A percentile compares a stretch with the other conserved stretches of the same genome.
These are phyloP conservation scores for Colletotrichum sp. DNA, from an alignment of 2,329 filamentous ascomycete genomes.

Conservation along the genomic window DNA sequence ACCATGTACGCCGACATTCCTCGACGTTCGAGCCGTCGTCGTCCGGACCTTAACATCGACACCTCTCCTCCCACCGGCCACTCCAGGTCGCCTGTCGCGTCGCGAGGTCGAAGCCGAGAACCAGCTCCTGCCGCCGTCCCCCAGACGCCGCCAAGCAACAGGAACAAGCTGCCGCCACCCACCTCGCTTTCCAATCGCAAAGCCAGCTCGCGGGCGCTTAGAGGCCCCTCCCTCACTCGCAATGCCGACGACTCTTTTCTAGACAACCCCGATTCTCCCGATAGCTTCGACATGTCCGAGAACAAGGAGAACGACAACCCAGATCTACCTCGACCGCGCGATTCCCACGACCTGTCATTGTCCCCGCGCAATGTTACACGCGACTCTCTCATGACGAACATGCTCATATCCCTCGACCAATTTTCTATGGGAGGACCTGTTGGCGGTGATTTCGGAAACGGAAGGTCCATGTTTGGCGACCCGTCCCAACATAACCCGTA, in stretches of 20 bases:
- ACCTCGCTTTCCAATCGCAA: conserved; percentile 25
- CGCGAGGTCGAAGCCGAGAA: not conserved
- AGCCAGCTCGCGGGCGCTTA: conserved; percentile 37
- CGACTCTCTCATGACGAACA: conserved; percentile 93
- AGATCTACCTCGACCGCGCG: conserved; percentile 43
- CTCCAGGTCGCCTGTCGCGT: conserved; percentile 5
- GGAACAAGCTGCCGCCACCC: conserved; percentile 8
- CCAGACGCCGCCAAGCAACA: conserved; percentile 17
- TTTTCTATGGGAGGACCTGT: conserved; percentile 58
- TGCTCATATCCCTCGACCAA: conserved; percentile 92
- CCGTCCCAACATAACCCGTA: conserved; percentile 11
- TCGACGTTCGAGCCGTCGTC: conserved; percentile 21
- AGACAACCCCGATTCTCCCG: conserved; percentile 43
- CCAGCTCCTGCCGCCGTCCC: not conserved
- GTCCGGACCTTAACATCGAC: conserved; percentile 25
- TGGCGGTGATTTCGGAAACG: not conserved
- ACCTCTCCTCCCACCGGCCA: conserved; percentile 9
- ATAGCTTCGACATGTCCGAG: conserved; percentile 32
- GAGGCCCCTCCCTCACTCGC: conserved; percentile 25
- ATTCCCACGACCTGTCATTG: conserved; percentile 88
- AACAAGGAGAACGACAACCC: conserved; percentile 34
- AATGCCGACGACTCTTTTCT: conserved; percentile 40
- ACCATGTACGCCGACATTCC: conserved; percentile 17
- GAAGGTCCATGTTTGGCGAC: conserved; percentile 10
- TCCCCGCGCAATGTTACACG: conserved; percentile 78